These are phyloP conservation scores for Striga hermonthica DNA, from an alignment of 305 asterid species.

Conservation along the genomic window DNA sequence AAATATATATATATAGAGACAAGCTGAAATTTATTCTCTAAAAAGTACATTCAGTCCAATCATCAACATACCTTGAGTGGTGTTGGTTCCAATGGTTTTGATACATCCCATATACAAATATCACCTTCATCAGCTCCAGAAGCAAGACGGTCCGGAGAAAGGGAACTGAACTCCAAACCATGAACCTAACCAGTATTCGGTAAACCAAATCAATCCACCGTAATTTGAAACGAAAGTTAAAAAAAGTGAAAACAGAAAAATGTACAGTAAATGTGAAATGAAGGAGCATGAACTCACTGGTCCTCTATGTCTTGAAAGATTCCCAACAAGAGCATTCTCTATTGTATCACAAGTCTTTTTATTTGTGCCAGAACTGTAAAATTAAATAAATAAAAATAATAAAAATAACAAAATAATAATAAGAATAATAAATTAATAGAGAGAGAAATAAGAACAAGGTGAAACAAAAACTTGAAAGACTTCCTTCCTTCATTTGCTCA, in stretches of 20 bases:
- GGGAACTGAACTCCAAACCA: slow-evolving; percentile 53
- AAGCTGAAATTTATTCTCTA: not conserved
- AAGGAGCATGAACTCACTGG: slow-evolving; percentile 50
- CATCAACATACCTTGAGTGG: slow-evolving; percentile 51
- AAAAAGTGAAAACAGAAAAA: slow-evolving; percentile 6
- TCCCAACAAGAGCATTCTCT: slow-evolving; percentile 48
- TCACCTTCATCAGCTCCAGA: slow-evolving; percentile 93
- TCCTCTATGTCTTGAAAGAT: slow-evolving; percentile 60
- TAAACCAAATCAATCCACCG: slow-evolving; percentile 17
- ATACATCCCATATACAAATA: slow-evolving; percentile 67
- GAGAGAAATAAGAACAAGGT: not conserved
- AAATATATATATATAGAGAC: slow-evolving; percentile 5
- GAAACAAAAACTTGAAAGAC: not conserved
- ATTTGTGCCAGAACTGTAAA: slow-evolving; percentile 38
- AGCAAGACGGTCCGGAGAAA: slow-evolving; percentile 60
- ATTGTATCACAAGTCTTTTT: slow-evolving; percentile 38
- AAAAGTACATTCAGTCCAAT: not conserved
- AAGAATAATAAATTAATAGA: not conserved
- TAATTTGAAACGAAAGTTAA: slow-evolving; percentile 14
- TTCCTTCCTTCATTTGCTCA: not conserved
- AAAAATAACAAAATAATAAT: slow-evolving; percentile 7
- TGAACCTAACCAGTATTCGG: slow-evolving; percentile 45
- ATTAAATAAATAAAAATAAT: not conserved
- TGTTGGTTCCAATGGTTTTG: slow-evolving; percentile 60
- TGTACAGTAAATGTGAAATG: not conserved